Evolutionary conservation across 2,329 filamentous ascomycete species (phyloP).

Genomic region (Trichoderma sp.): DNA sequence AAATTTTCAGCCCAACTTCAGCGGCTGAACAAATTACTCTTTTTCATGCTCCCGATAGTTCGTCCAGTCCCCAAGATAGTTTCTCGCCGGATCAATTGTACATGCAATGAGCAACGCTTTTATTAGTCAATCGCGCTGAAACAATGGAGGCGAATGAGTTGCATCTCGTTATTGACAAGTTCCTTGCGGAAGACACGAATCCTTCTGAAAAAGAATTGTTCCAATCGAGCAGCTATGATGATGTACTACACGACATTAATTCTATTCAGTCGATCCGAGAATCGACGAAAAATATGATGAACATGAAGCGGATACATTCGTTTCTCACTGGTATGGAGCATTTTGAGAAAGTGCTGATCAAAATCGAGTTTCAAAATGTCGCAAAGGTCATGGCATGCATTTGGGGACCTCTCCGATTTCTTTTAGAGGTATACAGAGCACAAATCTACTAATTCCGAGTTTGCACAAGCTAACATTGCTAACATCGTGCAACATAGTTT

Average conservation of each 20-base stretch:
- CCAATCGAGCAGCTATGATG: not conserved
- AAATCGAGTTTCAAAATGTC: not conserved
- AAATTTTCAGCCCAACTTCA: not conserved
- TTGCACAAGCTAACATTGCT: not conserved
- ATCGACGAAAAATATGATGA: not conserved
- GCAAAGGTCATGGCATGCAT: not conserved
- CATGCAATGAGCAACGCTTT: not conserved
- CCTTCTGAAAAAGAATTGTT: not conserved
- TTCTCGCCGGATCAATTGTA: not conserved
- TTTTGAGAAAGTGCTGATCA: not conserved
- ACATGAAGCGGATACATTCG: not conserved
- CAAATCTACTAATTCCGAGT: fast-evolving
- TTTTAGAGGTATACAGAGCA: not conserved
- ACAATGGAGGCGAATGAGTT: not conserved
- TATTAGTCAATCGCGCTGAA: no score
- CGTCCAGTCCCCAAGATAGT: not conserved
- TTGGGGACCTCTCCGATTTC: not conserved
- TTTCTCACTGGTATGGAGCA: not conserved
- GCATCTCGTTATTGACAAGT: not conserved
- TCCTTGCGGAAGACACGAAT: not conserved
- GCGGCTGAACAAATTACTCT: not conserved
- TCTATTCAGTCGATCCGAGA: not conserved
- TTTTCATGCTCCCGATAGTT: not conserved
- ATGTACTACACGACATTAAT: not conserved
- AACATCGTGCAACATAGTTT: not conserved